Conservation (phyloP, 805 yeast genomes). For the Saturnispora galanensis region DNA sequence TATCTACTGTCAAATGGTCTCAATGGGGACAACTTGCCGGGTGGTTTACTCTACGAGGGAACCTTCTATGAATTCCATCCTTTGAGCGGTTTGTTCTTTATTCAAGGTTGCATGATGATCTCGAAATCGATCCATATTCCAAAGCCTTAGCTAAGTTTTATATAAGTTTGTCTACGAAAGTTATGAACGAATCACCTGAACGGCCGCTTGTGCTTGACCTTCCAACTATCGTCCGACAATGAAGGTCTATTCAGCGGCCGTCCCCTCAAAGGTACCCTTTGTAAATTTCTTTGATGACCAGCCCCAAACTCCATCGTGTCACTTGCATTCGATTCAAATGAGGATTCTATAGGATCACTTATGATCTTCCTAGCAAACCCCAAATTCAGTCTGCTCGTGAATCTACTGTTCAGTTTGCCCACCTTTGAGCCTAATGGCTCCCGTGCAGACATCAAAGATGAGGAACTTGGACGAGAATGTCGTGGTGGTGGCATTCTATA, state of each 20-base stretch:
- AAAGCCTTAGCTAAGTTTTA: constrained; percentile 39
- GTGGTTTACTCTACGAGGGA: constrained; percentile 49
- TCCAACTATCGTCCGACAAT: constrained; percentile 13
- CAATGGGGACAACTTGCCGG: constrained; percentile 44
- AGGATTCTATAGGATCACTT: constrained; percentile 1
- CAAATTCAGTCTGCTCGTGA: constrained; percentile 3
- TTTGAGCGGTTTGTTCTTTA: constrained; percentile 46
- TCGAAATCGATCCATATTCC: constrained; percentile 88
- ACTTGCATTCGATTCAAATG: constrained; percentile 7
- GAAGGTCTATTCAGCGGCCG: not conserved
- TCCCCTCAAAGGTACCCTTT: not conserved
- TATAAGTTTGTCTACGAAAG: not conserved
- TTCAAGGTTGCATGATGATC: constrained; percentile 87
- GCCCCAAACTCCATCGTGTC: constrained; percentile 3
- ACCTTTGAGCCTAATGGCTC: too few species aligned
- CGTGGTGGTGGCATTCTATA: constrained; percentile 21
- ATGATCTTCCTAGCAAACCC: constrained; percentile 8
- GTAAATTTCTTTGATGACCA: not conserved
- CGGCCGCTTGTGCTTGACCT: constrained; percentile 20
- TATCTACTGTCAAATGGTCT: constrained; percentile 40
- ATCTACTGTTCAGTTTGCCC: not conserved
- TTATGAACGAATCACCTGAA: constrained; percentile 12
- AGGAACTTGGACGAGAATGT: not conserved
- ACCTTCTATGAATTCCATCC: constrained; percentile 69
- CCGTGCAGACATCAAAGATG: too few species aligned